Evolutionary conservation across 768 basidiomycete genomes (phyloP), one percentile per base, ranked within the genome.

Genomic region (Tricholoma sp.): DNA sequence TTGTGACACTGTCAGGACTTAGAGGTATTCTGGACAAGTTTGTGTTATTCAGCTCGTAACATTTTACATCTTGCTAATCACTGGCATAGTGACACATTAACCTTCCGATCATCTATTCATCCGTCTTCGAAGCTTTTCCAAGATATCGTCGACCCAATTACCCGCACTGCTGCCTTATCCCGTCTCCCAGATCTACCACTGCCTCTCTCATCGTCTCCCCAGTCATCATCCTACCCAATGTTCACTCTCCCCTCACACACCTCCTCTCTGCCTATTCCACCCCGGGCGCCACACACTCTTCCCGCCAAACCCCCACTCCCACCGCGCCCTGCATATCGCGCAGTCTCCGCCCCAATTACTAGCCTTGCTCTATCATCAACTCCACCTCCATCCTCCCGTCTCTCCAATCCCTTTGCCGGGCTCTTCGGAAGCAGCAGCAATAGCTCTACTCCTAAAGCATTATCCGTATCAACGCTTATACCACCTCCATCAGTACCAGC

Each of bases 1-100:
- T 93, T 11, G 79, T 93, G 3, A 92, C 92, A 0, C 72, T 95
- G 34, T 94, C 92, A 0, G 96, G 95, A 4, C 72, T 98, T 28
- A 76, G 94, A 18, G 94, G 92, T 6, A 77, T 74, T 4, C 68
- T 92, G 12, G 73, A 78, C 47, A 78, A 80, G 87, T 90, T 71
- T 56, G 82, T 73, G 45, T 6, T 20, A 41, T 50, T n/a, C 3
- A 37, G 17, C 37, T 3, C 9, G 41, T 48, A 44, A 45, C 8
- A 31, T 12, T 20, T 6, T 57, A 17, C 56, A 24, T 41, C 31
- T 28, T 44, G 10, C 33, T 57, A n/a, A 54, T 49, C 15, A 59
- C 29, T 31, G 54, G 28, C 20, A 28, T 47, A 79, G 77, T 4
- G 68, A 75, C 52, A 74, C 68, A 3, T 62, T 81, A 4, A 74